These are phyloP conservation scores for Terfezia claveryi DNA, from an alignment of 495 filamentous ascomycete genomes.

Conservation along the genomic window DNA sequence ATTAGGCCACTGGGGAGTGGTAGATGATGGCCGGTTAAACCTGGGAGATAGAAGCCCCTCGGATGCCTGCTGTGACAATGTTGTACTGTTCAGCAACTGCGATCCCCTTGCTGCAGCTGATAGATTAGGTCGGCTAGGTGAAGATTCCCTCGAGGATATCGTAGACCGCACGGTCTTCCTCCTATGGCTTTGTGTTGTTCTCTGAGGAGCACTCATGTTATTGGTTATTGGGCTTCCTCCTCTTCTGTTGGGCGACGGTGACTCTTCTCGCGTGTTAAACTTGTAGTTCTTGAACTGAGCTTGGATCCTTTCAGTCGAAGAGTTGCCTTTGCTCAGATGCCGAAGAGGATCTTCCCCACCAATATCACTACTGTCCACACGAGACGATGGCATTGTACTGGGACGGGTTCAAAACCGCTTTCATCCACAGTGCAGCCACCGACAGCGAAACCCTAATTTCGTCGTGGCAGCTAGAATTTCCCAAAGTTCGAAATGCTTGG, in stretches of 20 bases:
- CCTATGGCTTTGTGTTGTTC: not conserved
- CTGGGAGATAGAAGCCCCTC: slow-evolving; percentile 11
- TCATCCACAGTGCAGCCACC: not conserved
- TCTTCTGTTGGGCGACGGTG: slow-evolving; percentile 6
- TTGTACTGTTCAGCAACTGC: not conserved
- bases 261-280: not conserved
- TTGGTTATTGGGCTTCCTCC: slow-evolving; percentile 5
- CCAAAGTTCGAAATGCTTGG: not conserved
- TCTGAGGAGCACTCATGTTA: not conserved
- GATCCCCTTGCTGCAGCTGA: slow-evolving; percentile 4
- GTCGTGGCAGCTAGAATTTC: not conserved
- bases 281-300: no score
- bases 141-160: slow-evolving; percentile 17
- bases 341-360: not conserved
- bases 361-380: not conserved
- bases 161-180: slow-evolving; percentile 8
- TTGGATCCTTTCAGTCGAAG: not conserved
- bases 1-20: slow-evolving; percentile 14
- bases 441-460: not conserved
- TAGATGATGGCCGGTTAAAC: slow-evolving; percentile 11
- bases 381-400: not conserved
- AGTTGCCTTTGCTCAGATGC: not conserved
- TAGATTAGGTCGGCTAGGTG: slow-evolving; percentile 11
- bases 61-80: not conserved
- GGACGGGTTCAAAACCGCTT: not conserved